Percentiles rank a stretch among this genome's conserved stretches.
Evolutionary conservation across 768 basidiomycete genomes (phyloP).

Genomic region (Asterophora parasitica): DNA sequence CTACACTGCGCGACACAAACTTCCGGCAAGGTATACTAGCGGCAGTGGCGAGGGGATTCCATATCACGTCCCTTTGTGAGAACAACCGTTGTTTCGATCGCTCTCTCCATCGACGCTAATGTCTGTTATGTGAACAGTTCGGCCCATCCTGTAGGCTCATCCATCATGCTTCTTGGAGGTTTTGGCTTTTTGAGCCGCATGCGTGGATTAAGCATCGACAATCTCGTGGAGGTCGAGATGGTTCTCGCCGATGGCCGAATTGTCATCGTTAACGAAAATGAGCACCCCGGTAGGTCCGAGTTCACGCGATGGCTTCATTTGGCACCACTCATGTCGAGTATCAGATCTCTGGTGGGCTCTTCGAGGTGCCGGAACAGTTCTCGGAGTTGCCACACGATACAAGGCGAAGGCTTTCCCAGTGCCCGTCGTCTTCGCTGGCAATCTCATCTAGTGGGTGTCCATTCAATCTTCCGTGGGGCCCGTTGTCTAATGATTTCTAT

Average conservation of each 20-base stretch:
- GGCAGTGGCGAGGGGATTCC: constrained; percentile 56
- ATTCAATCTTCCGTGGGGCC: neutral
- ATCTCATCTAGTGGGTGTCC: constrained; percentile 76
- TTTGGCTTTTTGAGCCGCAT: constrained; percentile 85
- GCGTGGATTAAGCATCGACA: constrained; percentile 85
- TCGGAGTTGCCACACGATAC: constrained; percentile 87
- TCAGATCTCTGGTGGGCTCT: constrained; percentile 86
- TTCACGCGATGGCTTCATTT: neutral
- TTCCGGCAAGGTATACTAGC: constrained; percentile 52
- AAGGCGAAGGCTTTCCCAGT: constrained; percentile 86
- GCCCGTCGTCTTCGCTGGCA: constrained; percentile 88
- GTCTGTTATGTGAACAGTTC: constrained; percentile 38
- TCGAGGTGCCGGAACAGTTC: constrained; percentile 75
- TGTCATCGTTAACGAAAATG: constrained; percentile 66
- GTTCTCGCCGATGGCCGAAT: constrained; percentile 90
- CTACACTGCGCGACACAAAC: constrained; percentile 62
- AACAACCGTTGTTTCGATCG: constrained; percentile 12
- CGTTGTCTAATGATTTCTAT: constrained; percentile 5
- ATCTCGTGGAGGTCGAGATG: constrained; percentile 87
- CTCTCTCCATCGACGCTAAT: constrained; percentile 7
- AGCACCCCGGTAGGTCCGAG: constrained; percentile 53
- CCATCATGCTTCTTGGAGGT: constrained; percentile 79
- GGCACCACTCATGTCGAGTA: neutral
- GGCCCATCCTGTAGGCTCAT: constrained; percentile 76
- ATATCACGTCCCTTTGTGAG: constrained; percentile 78